Evolutionary conservation across 805 yeast species (phyloP), one percentile per base, ranked within the genome.

Genomic region (Suhomyces vadensis): DNA sequence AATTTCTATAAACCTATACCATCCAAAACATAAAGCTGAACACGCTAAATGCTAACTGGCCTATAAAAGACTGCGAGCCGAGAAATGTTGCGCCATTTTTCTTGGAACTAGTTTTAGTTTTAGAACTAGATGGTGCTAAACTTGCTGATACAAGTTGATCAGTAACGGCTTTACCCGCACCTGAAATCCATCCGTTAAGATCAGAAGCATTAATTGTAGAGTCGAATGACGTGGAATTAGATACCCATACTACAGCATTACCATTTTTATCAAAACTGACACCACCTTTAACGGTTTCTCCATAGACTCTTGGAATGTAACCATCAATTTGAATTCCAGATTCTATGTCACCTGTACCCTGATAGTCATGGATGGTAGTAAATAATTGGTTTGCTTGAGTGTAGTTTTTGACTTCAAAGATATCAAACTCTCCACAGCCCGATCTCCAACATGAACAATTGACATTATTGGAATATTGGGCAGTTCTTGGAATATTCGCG

Each of bases 341-440:
- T 33, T 77, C 77, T 52, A 85, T 75, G 55, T 78, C 75, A 43
- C 68, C 84, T 36, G 83, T 78, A 31, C 87, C 88, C 63, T 85
- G 94, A 73, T 75, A 85, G 57, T 83, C 87, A 60, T 85, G 94
- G 60, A 85, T 67, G 6, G 91, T 83, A 14, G 89, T 73, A 64
- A 71, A 82, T 53, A 85, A 71, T 45, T 81, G 73, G 40, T 62
- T 63, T 20, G 77, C 61, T 50, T 79, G 78, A 11, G 88, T 79
- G 44, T 68, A 64, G 64, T 85, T 85, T 80, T 82, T 76, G 31
- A 81, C 82, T 67, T 85, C 92, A 58, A 85, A 85, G 52, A 83
- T 77, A 64, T 85, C 92, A 53, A 80, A 83, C 63, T 85, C 90
- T 60, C 91, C 90, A 64, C 90, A 83, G 8, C 91, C 92, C 22